Percentiles rank a stretch among this genome's conserved stretches.
These are phyloP conservation scores for Puccinia polysora DNA, from an alignment of 1,284 basidiomycete genomes.

Conservation along the genomic window DNA sequence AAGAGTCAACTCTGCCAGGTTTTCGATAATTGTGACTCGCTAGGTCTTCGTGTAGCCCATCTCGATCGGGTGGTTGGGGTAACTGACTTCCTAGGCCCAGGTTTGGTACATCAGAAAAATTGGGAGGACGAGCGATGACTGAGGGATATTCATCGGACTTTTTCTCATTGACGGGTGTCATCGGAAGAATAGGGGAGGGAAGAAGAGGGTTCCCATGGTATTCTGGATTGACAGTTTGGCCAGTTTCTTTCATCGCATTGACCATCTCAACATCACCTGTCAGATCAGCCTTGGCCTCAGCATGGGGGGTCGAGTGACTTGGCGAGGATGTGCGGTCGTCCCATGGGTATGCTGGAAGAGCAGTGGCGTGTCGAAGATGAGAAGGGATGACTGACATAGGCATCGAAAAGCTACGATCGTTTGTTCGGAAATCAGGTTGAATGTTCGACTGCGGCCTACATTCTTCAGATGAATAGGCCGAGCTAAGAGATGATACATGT, in stretches of 20 bases:
- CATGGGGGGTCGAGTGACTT: background rate
- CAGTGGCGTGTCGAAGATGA: background rate
- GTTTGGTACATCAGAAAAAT: background rate
- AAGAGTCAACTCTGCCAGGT: background rate
- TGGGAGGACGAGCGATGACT: background rate
- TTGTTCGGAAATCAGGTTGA: background rate
- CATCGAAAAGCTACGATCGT: conserved; percentile 7
- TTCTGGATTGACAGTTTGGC: too few relatives aligned
- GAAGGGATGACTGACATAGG: background rate
- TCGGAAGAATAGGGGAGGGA: too few relatives aligned
- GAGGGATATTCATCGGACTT: background rate
- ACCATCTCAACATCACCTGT: conserved; percentile 27
- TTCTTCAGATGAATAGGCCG: conserved; percentile 1
- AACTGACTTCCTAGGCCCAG: background rate
- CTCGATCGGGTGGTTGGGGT: background rate
- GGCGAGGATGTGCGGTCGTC: background rate
- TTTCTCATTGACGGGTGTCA: too few relatives aligned
- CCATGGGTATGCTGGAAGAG: background rate
- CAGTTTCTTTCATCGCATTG: background rate
- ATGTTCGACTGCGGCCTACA: background rate
- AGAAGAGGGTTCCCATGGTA: too few relatives aligned
- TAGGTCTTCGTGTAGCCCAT: too few relatives aligned
- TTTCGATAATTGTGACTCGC: background rate
- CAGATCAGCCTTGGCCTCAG: background rate
- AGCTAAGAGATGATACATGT: background rate